A percentile compares a stretch with the other conserved stretches of the same genome.
These are phyloP conservation scores for Trichoderma sp. DNA, from an alignment of 2,329 filamentous ascomycete genomes.

Conservation along the genomic window DNA sequence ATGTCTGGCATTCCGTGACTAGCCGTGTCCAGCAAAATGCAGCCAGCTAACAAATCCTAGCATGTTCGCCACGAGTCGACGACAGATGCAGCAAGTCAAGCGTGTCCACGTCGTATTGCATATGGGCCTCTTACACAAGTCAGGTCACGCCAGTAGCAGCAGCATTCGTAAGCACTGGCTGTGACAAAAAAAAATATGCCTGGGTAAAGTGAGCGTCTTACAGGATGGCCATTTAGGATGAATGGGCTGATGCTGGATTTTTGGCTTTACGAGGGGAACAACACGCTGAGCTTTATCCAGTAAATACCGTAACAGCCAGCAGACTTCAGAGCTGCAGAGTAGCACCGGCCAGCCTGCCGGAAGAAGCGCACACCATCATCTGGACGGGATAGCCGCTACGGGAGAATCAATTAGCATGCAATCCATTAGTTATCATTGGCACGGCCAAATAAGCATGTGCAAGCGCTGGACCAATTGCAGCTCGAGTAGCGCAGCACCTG, in stretches of 20 bases:
- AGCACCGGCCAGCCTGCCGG: neutral
- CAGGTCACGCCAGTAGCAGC: constrained; percentile 1
- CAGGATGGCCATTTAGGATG: neutral
- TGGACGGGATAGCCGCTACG: constrained; percentile 3
- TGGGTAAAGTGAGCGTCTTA: neutral
- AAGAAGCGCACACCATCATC: neutral
- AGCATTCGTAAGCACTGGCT: neutral
- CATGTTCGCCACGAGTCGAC: neutral
- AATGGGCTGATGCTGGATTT: neutral
- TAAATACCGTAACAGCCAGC: neutral
- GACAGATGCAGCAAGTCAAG: constrained; percentile 20
- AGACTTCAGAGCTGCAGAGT: neutral
- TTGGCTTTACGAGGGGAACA: neutral
- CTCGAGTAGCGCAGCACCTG: constrained; percentile 1
- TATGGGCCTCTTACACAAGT: constrained; percentile 6
- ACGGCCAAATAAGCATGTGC: constrained; percentile 23
- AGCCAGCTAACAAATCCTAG: neutral
- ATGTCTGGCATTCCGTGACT: neutral
- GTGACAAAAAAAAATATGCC: neutral
- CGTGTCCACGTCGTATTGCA: constrained; percentile 18
- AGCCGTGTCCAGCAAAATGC: constrained; percentile 1
- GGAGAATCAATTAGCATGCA: neutral
- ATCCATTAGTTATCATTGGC: neutral
- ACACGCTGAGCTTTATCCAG: neutral
- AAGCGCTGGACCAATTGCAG: constrained; percentile 13